These are phyloP conservation scores for Pseudogymnoascus sp. DNA, from an alignment of 2,329 filamentous ascomycete genomes.

Conservation along the genomic window DNA sequence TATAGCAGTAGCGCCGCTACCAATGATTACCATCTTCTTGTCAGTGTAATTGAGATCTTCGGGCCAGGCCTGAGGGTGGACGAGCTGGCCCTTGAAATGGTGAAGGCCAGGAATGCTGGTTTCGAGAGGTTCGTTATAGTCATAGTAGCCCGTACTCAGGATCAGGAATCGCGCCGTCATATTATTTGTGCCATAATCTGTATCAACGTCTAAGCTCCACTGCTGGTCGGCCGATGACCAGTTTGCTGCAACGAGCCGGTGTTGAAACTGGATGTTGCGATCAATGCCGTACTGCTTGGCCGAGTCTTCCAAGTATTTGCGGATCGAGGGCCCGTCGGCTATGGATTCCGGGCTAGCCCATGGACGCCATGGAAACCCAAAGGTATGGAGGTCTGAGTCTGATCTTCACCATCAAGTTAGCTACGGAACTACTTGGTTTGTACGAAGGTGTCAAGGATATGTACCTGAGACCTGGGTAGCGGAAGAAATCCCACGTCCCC, in stretches of 20 bases:
- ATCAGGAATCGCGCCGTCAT: constrained; percentile 39
- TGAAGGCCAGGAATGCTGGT: constrained; percentile 47
- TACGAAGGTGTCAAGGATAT: not conserved
- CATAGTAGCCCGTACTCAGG: constrained; percentile 54
- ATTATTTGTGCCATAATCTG: constrained; percentile 19
- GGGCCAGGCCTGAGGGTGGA: constrained; percentile 68
- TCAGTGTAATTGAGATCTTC: constrained; percentile 52
- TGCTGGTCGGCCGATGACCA: constrained; percentile 43
- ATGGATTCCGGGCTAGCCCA: constrained; percentile 47
- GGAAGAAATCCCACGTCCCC: constrained; percentile 69
- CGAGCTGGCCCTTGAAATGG: constrained; percentile 45
- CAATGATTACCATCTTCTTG: constrained; percentile 58
- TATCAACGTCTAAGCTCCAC: constrained; percentile 40
- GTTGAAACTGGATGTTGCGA: constrained; percentile 40
- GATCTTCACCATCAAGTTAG: constrained; percentile 25
- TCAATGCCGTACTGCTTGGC: constrained; percentile 41
- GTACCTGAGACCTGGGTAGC: constrained; percentile 55
- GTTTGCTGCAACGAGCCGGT: constrained; percentile 37
- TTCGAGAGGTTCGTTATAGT: constrained; percentile 46
- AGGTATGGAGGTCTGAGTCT: constrained; percentile 49
- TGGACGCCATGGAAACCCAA: constrained; percentile 57
- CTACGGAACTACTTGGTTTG: not conserved
- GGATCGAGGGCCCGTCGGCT: constrained; percentile 40
- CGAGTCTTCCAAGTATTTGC: constrained; percentile 41
- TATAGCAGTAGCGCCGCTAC: constrained; percentile 67